A percentile compares a stretch with the other conserved stretches of the same genome.
These are phyloP conservation scores for Aphanomyces astaci DNA, from an alignment of 352 stramenopile species.

Conservation along the genomic window DNA sequence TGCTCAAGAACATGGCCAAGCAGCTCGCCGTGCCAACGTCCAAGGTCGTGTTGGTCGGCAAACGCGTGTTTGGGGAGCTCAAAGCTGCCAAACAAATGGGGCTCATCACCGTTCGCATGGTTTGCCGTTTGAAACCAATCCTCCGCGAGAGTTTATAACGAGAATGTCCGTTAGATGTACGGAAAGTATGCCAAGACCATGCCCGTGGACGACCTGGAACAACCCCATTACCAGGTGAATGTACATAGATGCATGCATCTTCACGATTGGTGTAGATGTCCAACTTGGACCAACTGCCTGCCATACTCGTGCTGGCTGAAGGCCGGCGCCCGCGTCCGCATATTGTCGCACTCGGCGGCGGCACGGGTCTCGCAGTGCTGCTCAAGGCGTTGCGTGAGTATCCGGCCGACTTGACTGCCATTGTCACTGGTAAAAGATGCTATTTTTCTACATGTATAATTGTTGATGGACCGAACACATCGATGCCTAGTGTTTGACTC, in stretches of 20 bases:
- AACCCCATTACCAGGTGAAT: slow-evolving; percentile 74
- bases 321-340: slow-evolving; percentile 75
- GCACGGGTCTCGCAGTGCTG: slow-evolving; percentile 70
- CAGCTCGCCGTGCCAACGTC: slow-evolving; percentile 55
- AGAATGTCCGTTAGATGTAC: slow-evolving; percentile 70
- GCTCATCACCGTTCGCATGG: slow-evolving; percentile 70
- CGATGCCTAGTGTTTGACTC: slow-evolving; percentile 78
- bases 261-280: slow-evolving; percentile 39
- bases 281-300: slow-evolving; percentile 63
- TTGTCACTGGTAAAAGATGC: slow-evolving; percentile 65
- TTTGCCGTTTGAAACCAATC: slow-evolving; percentile 24
- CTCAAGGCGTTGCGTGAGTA: slow-evolving; percentile 81
- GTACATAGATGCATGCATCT: neutral
- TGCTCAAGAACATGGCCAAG: slow-evolving; percentile 53
- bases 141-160: too few species aligned
- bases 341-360: slow-evolving; percentile 74
- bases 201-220: slow-evolving; percentile 75
- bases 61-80: slow-evolving; percentile 83
- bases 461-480: too few species aligned
- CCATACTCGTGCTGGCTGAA: slow-evolving; percentile 66
- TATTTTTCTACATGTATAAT: too few species aligned
- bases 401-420: slow-evolving; percentile 73
- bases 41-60: slow-evolving; percentile 71
- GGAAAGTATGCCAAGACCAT: slow-evolving; percentile 80
- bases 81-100: slow-evolving; percentile 74